These are phyloP conservation scores for Citrus glauca DNA, from an alignment of 345 rosid species.

Conservation along the genomic window DNA sequence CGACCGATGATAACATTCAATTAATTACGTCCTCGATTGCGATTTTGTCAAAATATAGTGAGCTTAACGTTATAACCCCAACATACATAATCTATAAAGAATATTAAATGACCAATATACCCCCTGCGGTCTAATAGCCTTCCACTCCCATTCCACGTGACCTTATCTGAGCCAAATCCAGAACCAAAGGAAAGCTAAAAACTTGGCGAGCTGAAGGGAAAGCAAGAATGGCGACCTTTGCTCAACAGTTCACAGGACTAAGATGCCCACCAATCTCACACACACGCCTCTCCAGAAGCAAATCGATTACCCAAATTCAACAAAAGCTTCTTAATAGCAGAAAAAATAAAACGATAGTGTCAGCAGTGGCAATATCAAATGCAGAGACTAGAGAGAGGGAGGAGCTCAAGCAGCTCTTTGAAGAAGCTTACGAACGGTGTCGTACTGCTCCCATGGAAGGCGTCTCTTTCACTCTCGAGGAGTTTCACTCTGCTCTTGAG, in stretches of 20 bases:
- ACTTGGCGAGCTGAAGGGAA: background rate
- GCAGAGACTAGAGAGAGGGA: conserved; percentile 68
- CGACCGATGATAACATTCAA: background rate
- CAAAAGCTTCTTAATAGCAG: background rate
- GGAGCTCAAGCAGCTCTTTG: conserved; percentile 71
- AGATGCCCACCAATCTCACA: conserved; percentile 55
- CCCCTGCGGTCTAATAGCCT: background rate
- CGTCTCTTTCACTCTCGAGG: conserved; percentile 64
- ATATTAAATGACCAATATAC: background rate
- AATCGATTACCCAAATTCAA: conserved; percentile 3
- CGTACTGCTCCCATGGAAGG: conserved; percentile 82
- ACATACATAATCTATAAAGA: background rate
- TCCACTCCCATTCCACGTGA: background rate
- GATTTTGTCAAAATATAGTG: background rate
- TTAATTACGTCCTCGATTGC: background rate
- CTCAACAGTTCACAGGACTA: conserved; percentile 72
- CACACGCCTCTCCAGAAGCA: conserved; percentile 40
- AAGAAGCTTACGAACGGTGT: conserved; percentile 91
- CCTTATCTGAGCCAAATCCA: conserved; percentile 2
- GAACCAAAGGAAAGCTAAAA: no score
- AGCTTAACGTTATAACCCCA: background rate
- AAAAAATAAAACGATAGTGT: conserved; percentile 22
- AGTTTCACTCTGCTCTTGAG: conserved; percentile 60
- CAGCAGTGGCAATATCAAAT: conserved; percentile 67
- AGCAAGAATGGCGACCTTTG: conserved; percentile 59